Evolutionary conservation across 768 basidiomycete species (phyloP).

Genomic region (Suillus clintonianus): DNA sequence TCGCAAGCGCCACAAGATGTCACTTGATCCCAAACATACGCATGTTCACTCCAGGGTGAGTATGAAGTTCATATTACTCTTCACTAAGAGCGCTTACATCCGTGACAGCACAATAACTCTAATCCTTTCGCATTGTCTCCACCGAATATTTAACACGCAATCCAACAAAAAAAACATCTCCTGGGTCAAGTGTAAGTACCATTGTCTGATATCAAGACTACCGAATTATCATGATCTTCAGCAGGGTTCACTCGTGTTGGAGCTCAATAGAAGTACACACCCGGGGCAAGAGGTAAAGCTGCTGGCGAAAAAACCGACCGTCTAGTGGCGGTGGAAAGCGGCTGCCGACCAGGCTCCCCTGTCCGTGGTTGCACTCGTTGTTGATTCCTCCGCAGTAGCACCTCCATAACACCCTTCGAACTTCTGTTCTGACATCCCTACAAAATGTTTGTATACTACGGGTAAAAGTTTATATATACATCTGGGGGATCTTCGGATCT

Average conservation of each 20-base stretch:
- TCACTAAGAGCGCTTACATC: background rate
- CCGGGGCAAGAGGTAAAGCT: background rate
- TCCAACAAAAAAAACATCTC: constrained; percentile 25
- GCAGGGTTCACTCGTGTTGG: background rate
- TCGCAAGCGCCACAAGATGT: background rate
- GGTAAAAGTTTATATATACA: background rate
- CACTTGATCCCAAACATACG: background rate
- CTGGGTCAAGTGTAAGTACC: background rate
- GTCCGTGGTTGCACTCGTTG: background rate
- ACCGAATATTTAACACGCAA: no score
- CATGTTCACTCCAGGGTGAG: background rate
- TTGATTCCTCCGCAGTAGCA: background rate
- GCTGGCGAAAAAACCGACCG: background rate
- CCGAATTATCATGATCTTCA: background rate
- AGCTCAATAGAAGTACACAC: background rate
- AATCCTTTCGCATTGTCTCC: constrained; percentile 51
- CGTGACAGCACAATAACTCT: constrained; percentile 38
- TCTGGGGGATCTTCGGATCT: background rate
- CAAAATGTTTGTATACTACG: background rate
- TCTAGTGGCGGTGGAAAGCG: background rate
- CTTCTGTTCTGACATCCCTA: background rate
- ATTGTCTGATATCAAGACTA: background rate
- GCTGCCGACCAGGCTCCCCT: background rate
- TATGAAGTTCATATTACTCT: background rate
- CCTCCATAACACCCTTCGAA: background rate